A percentile compares a stretch with the other conserved stretches of the same genome.
phyloP scores from a whole-genome alignment of 140 eudicot genomes.

The Bidens hawaiensis region DNA sequence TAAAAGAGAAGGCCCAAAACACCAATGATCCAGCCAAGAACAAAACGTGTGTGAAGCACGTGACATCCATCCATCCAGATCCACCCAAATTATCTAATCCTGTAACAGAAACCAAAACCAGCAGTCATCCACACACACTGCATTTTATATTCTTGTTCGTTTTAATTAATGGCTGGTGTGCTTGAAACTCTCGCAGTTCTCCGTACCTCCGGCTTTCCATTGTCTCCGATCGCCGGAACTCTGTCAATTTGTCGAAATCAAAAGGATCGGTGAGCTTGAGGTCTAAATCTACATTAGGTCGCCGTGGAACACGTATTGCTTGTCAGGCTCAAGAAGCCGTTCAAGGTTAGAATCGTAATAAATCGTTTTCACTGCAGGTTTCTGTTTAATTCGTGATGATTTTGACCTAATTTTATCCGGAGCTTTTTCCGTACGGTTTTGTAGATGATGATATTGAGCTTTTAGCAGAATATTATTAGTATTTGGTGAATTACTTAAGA shows the following conservation, averaged over 20 bases:
- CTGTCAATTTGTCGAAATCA: constrained; percentile 39
- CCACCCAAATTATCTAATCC: constrained; percentile 28
- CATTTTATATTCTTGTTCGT: constrained; percentile 2
- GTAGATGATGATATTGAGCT: background rate
- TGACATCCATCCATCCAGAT: constrained; percentile 16
- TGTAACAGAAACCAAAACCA: constrained; percentile 16
- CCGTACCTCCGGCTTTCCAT: constrained; percentile 46
- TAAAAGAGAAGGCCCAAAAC: constrained; percentile 1
- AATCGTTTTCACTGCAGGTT: background rate
- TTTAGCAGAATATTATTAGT: constrained; percentile 6
- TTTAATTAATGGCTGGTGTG: constrained; percentile 64
- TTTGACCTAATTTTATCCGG: background rate
- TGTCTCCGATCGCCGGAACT: constrained; percentile 36
- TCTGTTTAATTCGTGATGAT: background rate
- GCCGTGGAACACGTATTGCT: constrained; percentile 43
- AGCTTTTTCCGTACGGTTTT: background rate
- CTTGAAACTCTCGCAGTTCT: constrained; percentile 55
- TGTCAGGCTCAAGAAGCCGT: constrained; percentile 75
- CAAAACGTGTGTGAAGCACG: constrained; percentile 22
- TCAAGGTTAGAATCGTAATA: constrained; percentile 40
- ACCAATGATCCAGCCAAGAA: constrained; percentile 8
- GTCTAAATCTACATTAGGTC: constrained; percentile 32
- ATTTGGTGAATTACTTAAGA: background rate
- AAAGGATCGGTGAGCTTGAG: constrained; percentile 29
- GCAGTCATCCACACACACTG: constrained; percentile 26